Evolutionary conservation across 306 rosid genomes (phyloP).

Genomic region (Acacia acuminata): DNA sequence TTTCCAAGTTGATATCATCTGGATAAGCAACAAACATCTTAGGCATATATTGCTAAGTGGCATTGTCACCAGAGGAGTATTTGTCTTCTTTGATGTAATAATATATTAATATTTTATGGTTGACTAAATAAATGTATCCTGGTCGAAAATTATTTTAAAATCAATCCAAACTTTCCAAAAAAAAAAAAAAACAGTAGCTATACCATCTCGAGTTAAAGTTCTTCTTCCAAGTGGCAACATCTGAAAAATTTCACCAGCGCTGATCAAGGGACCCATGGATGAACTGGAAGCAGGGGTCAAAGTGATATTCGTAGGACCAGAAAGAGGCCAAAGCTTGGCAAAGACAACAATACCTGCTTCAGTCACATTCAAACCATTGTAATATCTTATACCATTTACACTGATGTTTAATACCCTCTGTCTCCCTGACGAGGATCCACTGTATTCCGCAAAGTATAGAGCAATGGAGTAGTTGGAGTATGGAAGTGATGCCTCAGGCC

Average conservation of each 20-base stretch:
- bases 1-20: neutral
- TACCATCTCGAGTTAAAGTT: conserved; percentile 86
- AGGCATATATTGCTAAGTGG: conserved; percentile 12
- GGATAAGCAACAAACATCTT: conserved; percentile 24
- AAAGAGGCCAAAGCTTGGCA: conserved; percentile 82
- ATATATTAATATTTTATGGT: conserved; percentile 18
- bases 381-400: conserved; percentile 62
- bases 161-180: conserved; percentile 1
- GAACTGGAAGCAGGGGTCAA: conserved; percentile 64
- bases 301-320: conserved; percentile 63
- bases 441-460: conserved; percentile 71
- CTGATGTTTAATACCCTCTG: conserved; percentile 59
- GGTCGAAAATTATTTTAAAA: conserved; percentile 30
- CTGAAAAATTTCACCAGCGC: conserved; percentile 77
- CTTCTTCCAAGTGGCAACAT: conserved; percentile 64
- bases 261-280: conserved; percentile 68
- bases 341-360: conserved; percentile 71
- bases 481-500: conserved; percentile 67
- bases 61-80: conserved; percentile 14
- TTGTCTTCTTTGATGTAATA: conserved; percentile 9
- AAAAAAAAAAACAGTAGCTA: neutral
- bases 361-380: conserved; percentile 53
- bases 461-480: conserved; percentile 65
- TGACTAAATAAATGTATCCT: neutral
- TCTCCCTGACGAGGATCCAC: conserved; percentile 27